Evolutionary conservation across 2,329 filamentous ascomycete genomes (phyloP).

Genomic region (Bipolaris sorokiniana): DNA sequence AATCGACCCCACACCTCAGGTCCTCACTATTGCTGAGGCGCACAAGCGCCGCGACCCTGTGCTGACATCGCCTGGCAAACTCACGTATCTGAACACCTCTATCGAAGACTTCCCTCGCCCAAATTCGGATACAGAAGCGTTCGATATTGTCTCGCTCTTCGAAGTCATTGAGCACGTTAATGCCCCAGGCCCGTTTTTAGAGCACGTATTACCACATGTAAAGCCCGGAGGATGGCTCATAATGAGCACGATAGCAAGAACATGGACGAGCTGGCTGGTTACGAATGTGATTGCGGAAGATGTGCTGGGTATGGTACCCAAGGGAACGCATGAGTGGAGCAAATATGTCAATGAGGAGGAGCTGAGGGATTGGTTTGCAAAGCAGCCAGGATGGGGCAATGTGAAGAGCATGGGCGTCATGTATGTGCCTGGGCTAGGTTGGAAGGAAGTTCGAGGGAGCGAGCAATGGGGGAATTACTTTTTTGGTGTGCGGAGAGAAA

Average conservation of each 20-base stretch:
- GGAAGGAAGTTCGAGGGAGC: conserved; percentile 80
- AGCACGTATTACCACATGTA: conserved; percentile 74
- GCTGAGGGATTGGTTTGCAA: conserved; percentile 60
- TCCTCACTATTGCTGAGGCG: conserved; percentile 74
- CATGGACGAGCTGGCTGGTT: conserved; percentile 85
- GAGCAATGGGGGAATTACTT: conserved; percentile 96
- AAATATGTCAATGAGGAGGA: conserved; percentile 94
- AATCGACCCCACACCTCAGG: conserved; percentile 77
- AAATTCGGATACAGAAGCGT: conserved; percentile 53
- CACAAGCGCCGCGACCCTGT: conserved; percentile 78
- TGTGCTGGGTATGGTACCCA: conserved; percentile 82
- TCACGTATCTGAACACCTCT: conserved; percentile 76
- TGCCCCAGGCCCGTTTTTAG: conserved; percentile 74
- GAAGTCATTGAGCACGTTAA: conserved; percentile 96
- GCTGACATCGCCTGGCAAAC: conserved; percentile 60
- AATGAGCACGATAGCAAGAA: conserved; percentile 89
- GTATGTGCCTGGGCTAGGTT: conserved; percentile 88
- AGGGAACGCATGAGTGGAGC: conserved; percentile 92
- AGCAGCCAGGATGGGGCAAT: conserved; percentile 51
- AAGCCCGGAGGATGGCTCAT: conserved; percentile 92
- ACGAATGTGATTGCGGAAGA: conserved; percentile 94
- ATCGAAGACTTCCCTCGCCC: conserved; percentile 70
- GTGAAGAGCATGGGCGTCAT: conserved; percentile 77
- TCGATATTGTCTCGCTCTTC: conserved; percentile 85
- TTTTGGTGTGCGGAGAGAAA: conserved; percentile 74